Evolutionary conservation across 73 alveolate species (phyloP), one percentile per base, ranked within the genome.

Genomic region (Paramecium pentaurelia): DNA sequence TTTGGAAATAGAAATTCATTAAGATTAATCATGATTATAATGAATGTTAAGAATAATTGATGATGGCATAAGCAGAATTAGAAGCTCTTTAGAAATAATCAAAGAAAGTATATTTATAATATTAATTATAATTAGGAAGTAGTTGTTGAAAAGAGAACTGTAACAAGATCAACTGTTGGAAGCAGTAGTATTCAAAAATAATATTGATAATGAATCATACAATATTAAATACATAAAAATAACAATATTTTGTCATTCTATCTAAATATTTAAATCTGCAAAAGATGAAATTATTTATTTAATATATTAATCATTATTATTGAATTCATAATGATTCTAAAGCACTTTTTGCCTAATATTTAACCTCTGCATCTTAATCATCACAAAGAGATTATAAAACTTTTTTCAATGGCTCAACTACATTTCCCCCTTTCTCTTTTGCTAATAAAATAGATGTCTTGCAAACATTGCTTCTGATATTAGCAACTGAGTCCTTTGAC

Each of bases 341-440:
- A 4, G 94, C 89, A 58, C 38, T 47, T 71, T 89, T 89, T 30
- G 94, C 94, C 25, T 70, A 71, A 86, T 71, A 89, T 71, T 89
- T 89, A 70, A 89, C 94, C 32, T 89, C 94, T 25, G 75, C 37
- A 71, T 89, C 94, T 28, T 59, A 47, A 73, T 89, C 94, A 71
- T 89, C 94, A 28, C 70, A 89, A 40, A 89, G 75, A 45, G 94
- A 71, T 32, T 71, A 45, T 44, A 89, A 71, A 9, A 89, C 71
- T 58, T 59, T 89, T 71, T 71, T 89, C 47, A 89, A 71, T 89
- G 77, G 87, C 49, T 89, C 94, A 27, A 58, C 12, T 0, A 27
- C 14, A 8, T 37, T 27, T 71, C 42, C 37, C 44, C 32, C 40
- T 71, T 64, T 42, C 38, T 47, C 94, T 25, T 89, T 89, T 6